phyloP scores from a whole-genome alignment of 805 yeast species.

The Ogataea neopini region DNA sequence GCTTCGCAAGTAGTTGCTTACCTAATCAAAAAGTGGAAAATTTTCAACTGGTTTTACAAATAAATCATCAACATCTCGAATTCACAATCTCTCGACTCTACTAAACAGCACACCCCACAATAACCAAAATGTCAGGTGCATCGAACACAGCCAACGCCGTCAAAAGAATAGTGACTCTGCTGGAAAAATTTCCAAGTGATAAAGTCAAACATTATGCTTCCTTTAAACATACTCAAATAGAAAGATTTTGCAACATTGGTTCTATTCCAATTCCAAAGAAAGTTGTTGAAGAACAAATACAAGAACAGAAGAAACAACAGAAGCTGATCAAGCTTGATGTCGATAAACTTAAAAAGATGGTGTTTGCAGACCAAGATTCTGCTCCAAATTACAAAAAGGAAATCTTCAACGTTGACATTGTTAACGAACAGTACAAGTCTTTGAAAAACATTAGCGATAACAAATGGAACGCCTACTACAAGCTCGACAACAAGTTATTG shows the following conservation, averaged over 20 bases:
- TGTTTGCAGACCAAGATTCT: conserved; percentile 36
- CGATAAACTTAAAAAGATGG: conserved; percentile 41
- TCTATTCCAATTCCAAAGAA: conserved; percentile 43
- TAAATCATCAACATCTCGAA: conserved; percentile 8
- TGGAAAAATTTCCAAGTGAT: conserved; percentile 69
- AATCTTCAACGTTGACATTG: conserved; percentile 48
- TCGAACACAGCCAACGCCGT: conserved; percentile 32
- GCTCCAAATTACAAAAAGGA: conserved; percentile 47
- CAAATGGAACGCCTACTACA: conserved; percentile 63
- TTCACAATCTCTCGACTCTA: background rate
- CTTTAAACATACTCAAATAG: conserved; percentile 66
- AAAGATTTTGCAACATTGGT: conserved; percentile 53
- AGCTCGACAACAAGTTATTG: conserved; percentile 63
- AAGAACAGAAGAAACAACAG: conserved; percentile 39
- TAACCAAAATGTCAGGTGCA: conserved; percentile 8
- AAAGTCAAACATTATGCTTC: conserved; percentile 67
- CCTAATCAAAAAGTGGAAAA: background rate
- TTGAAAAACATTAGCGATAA: conserved; percentile 57
- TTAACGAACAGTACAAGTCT: conserved; percentile 57
- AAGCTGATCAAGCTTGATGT: conserved; percentile 35
- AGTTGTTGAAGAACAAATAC: conserved; percentile 36
- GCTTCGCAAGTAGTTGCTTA: background rate
- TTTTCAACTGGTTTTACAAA: too few relatives aligned
- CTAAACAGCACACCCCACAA: too few relatives aligned
- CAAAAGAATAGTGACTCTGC: conserved; percentile 54